These are phyloP conservation scores for Gastrodia elata DNA, from an alignment of 106 monocot genomes.

Conservation along the genomic window DNA sequence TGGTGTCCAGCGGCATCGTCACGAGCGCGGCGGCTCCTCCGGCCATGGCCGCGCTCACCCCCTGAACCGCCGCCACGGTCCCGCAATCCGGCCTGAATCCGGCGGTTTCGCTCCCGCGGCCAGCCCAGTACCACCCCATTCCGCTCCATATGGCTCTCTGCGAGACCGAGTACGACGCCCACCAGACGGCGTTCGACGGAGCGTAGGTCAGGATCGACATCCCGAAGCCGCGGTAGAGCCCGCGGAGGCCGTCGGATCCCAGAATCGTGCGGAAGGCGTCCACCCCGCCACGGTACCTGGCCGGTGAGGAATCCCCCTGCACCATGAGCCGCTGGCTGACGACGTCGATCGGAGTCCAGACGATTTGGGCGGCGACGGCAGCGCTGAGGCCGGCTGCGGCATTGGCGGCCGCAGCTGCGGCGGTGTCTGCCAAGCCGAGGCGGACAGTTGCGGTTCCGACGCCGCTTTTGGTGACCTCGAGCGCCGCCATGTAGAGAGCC, in stretches of 20 bases:
- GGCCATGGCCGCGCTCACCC: slow-evolving; percentile 49
- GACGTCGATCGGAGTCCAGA: slow-evolving; percentile 65
- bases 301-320: slow-evolving; percentile 8
- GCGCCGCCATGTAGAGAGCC: slow-evolving; percentile 52
- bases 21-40: slow-evolving; percentile 46
- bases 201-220: slow-evolving; percentile 49
- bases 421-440: slow-evolving; percentile 39
- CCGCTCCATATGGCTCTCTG: slow-evolving; percentile 38
- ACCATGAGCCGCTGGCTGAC: slow-evolving; percentile 68
- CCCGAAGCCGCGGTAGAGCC: slow-evolving; percentile 57
- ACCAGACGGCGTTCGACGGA: slow-evolving; percentile 51
- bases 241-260: slow-evolving; percentile 31
- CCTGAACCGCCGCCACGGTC: slow-evolving; percentile 55
- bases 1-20: slow-evolving; percentile 74
- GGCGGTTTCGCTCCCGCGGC: background rate
- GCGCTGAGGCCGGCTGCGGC: slow-evolving; percentile 49
- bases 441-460: slow-evolving; percentile 27
- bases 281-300: slow-evolving; percentile 30
- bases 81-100: slow-evolving; percentile 28
- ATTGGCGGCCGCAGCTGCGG: slow-evolving; percentile 31
- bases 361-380: slow-evolving; percentile 40
- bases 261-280: slow-evolving; percentile 54
- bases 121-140: slow-evolving; percentile 7
- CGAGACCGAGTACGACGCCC: slow-evolving; percentile 40
- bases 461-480: slow-evolving; percentile 37